Percentiles rank a stretch among this genome's conserved stretches.
phyloP scores from a whole-genome alignment of 2,329 filamentous ascomycete species.

The Pseudogymnoascus sp. region DNA sequence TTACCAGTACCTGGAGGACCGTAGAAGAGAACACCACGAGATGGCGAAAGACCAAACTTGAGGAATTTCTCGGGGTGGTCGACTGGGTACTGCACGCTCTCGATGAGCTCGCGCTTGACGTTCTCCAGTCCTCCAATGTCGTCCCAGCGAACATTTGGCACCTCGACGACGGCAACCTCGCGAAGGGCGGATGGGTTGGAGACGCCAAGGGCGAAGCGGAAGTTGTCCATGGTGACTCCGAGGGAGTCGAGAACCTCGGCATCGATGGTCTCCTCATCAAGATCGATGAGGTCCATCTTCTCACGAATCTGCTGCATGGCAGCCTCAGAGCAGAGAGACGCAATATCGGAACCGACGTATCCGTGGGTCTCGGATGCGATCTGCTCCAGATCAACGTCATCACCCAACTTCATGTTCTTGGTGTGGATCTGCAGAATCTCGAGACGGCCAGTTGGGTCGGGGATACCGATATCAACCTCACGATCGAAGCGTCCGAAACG shows the following conservation, averaged over 20 bases:
- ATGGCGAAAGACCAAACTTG: constrained; percentile 98
- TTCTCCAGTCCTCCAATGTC: constrained; percentile 97
- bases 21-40: constrained; percentile 97
- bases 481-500: constrained; percentile 98
- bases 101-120: constrained; percentile 99
- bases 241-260: constrained; percentile 97
- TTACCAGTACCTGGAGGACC: constrained; percentile 99
- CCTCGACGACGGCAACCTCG: constrained; percentile 97
- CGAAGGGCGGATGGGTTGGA: constrained; percentile 98
- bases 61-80: constrained; percentile 99
- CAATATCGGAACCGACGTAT: constrained; percentile 97
- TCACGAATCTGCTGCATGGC: constrained; percentile 99
- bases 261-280: constrained; percentile 98
- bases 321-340: constrained; percentile 95
- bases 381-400: constrained; percentile 93
- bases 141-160: constrained; percentile 98
- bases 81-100: constrained; percentile 97
- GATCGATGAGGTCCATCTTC: constrained; percentile 99
- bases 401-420: constrained; percentile 99
- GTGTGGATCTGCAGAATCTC: constrained; percentile 99
- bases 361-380: constrained; percentile 97
- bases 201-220: constrained; percentile 94
- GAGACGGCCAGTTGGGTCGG: constrained; percentile 93
- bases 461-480: constrained; percentile 97
- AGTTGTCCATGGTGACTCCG: constrained; percentile 99